Evolutionary conservation across 1,284 basidiomycete species (phyloP).

Genomic region (Sporisorium scitamineum): DNA sequence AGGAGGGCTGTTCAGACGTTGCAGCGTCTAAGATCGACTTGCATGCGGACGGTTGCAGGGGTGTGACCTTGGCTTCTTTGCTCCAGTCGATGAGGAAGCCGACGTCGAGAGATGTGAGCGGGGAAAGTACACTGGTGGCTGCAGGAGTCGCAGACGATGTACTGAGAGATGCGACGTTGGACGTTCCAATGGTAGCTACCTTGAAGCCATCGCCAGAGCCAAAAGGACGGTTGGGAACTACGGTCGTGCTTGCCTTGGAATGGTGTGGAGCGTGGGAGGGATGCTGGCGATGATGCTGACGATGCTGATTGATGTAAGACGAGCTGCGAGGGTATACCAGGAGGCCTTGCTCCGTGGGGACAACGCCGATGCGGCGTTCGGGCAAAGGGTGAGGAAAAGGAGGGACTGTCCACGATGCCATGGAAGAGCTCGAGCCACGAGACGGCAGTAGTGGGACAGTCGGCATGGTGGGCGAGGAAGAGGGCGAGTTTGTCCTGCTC

Average conservation of each 20-base stretch:
- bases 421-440: constrained; percentile 30
- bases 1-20: constrained; percentile 9
- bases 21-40: constrained; percentile 16
- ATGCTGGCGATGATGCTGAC: constrained; percentile 18
- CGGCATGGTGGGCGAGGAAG: constrained; percentile 18
- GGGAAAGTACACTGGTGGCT: constrained; percentile 9
- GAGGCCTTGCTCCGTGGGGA: constrained; percentile 43
- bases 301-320: neutral
- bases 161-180: constrained; percentile 15
- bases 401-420: constrained; percentile 46
- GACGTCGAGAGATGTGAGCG: constrained; percentile 34
- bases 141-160: constrained; percentile 2
- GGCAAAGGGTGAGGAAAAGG: constrained; percentile 55
- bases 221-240: constrained; percentile 13
- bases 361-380: constrained; percentile 43
- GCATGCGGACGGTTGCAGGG: constrained; percentile 26
- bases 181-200: constrained; percentile 34
- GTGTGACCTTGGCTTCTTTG: constrained; percentile 33
- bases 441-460: constrained; percentile 18
- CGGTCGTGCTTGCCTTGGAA: constrained; percentile 18
- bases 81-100: constrained; percentile 49
- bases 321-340: constrained; percentile 48
- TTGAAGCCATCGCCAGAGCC: constrained; percentile 49
- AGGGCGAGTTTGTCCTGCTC: constrained; percentile 8
- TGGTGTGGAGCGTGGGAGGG: constrained; percentile 10